Evolutionary conservation across 257 asterid genomes (phyloP).

Genomic region (Solanum corneliomulleri): DNA sequence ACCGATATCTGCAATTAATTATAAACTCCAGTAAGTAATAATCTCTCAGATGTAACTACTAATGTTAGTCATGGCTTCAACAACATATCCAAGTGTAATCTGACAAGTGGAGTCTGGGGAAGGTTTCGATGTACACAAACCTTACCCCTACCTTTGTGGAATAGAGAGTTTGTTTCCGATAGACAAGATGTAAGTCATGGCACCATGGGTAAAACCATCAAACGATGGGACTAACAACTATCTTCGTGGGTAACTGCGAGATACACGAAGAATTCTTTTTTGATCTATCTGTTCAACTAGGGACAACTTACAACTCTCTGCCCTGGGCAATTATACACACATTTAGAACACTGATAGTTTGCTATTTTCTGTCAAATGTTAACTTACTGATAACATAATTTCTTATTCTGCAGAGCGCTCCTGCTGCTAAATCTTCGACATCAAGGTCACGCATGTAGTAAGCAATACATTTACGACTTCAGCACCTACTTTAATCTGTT

Average conservation of each 20-base stretch:
- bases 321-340: neutral
- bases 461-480: neutral
- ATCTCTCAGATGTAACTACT: neutral
- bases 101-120: neutral
- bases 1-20: neutral
- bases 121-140: neutral
- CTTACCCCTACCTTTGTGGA: neutral
- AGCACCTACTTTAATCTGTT: neutral
- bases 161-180: neutral
- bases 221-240: neutral
- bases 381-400: neutral
- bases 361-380: neutral
- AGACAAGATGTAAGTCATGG: neutral
- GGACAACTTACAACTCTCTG: neutral
- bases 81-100: neutral
- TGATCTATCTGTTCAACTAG: neutral
- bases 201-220: neutral
- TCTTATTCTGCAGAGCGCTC: slow-evolving; percentile 62
- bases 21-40: neutral
- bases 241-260: neutral
- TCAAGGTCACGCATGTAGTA: slow-evolving; percentile 67
- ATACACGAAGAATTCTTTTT: neutral
- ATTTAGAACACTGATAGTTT: neutral
- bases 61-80: neutral
- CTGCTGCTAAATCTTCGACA: slow-evolving; percentile 31